Conservation (phyloP, 176 grass and related monocot species). For the Triticum dicoccoides region DNA sequence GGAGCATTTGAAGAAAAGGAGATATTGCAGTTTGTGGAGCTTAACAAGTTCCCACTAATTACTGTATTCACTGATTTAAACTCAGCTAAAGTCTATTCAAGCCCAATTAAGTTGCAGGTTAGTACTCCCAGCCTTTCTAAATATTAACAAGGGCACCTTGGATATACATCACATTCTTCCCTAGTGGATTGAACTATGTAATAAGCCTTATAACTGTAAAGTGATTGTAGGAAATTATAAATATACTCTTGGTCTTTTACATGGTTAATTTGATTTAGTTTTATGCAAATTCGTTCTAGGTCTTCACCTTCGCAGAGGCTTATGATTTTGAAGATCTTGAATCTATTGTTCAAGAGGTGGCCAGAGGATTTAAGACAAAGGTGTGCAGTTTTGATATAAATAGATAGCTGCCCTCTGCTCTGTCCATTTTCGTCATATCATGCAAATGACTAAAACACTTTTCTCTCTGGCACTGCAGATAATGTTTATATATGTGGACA, state of each 20-base stretch:
- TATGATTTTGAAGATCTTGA: constrained; percentile 77
- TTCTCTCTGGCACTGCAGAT: constrained; percentile 50
- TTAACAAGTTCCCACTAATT: constrained; percentile 87
- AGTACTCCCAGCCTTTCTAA: constrained; percentile 7
- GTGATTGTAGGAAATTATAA: neutral
- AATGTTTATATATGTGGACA: constrained; percentile 93
- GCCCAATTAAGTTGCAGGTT: constrained; percentile 93
- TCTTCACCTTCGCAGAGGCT: constrained; percentile 77
- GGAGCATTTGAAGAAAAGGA: constrained; percentile 69
- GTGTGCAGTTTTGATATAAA: constrained; percentile 35
- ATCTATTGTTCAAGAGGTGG: constrained; percentile 59
- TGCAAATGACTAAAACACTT: constrained; percentile 19
- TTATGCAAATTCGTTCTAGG: constrained; percentile 47
- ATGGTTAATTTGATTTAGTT: constrained; percentile 31
- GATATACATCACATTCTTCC: neutral
- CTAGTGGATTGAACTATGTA: neutral
- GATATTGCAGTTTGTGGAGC: constrained; percentile 76
- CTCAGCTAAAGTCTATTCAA: constrained; percentile 86
- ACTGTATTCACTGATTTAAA: constrained; percentile 79
- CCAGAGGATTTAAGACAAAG: constrained; percentile 85
- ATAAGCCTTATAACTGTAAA: neutral
- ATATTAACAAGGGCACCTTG: neutral
- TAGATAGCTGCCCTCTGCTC: neutral
- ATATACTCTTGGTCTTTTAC: neutral
- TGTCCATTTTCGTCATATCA: neutral